Percentiles rank a stretch among this genome's conserved stretches.
phyloP scores from a whole-genome alignment of 2,329 filamentous ascomycete genomes.

The Apiospora saccharicola region DNA sequence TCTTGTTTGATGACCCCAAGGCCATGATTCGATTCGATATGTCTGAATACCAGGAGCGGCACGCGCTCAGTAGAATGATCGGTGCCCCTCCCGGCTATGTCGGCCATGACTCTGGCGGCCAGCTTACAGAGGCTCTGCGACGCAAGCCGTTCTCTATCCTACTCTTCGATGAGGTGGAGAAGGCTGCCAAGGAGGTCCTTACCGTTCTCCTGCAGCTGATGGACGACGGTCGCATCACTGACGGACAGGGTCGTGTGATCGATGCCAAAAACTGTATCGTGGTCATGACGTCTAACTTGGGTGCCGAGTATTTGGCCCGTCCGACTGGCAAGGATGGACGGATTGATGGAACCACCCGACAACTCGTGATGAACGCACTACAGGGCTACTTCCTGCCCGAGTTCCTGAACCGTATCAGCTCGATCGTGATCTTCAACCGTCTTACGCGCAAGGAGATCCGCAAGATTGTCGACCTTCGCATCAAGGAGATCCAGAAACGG shows the following conservation, averaged over 20 bases:
- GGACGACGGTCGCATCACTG: slow-evolving; percentile 98
- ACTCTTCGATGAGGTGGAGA: slow-evolving; percentile 97
- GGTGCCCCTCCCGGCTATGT: slow-evolving; percentile 97
- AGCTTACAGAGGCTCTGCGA: slow-evolving; percentile 92
- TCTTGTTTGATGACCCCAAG: slow-evolving; percentile 96
- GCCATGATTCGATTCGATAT: slow-evolving; percentile 99
- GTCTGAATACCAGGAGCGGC: slow-evolving; percentile 98
- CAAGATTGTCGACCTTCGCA: slow-evolving; percentile 91
- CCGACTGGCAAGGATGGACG: slow-evolving; percentile 79
- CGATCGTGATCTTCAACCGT: slow-evolving; percentile 97
- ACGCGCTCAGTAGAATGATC: slow-evolving; percentile 96
- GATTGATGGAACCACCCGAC: slow-evolving; percentile 84
- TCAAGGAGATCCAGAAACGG: slow-evolving; percentile 89
- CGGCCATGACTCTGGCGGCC: slow-evolving; percentile 93
- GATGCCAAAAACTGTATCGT: slow-evolving; percentile 99
- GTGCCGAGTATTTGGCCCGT: slow-evolving; percentile 89
- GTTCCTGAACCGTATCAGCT: slow-evolving; percentile 97
- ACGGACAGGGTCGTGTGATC: slow-evolving; percentile 93
- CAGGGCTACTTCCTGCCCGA: slow-evolving; percentile 98
- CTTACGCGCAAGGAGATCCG: slow-evolving; percentile 90
- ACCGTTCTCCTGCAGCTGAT: slow-evolving; percentile 99
- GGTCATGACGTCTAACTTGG: slow-evolving; percentile 98
- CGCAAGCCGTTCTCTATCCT: slow-evolving; percentile 97
- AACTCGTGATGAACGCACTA: slow-evolving; percentile 89
- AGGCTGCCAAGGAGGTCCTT: slow-evolving; percentile 96